Percentiles rank a stretch among this genome's conserved stretches.
Conservation (phyloP, 768 basidiomycete species). For the Cyclocybe cylindracea region DNA sequence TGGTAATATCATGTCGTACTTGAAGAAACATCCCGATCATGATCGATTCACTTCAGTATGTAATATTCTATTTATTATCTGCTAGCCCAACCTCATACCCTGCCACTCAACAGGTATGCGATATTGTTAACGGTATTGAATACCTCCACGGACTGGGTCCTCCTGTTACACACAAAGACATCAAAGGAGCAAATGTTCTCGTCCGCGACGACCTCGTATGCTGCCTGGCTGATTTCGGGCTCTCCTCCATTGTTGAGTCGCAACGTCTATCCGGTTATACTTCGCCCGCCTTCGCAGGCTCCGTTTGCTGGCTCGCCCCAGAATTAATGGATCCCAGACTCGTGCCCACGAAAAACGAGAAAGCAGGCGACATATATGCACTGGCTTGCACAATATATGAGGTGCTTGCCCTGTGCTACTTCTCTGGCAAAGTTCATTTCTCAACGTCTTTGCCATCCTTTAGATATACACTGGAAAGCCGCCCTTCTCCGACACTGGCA, state of each 20-base stretch:
- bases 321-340: constrained; percentile 13
- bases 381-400: constrained; percentile 21
- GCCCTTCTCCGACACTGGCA: constrained; percentile 2
- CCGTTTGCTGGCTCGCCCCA: constrained; percentile 19
- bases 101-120: constrained; percentile 15
- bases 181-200: constrained; percentile 33
- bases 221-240: constrained; percentile 21
- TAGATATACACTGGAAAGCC: constrained; percentile 15
- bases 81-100: neutral
- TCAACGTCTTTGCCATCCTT: neutral
- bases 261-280: constrained; percentile 5
- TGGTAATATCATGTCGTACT: constrained; percentile 20
- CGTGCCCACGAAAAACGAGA: neutral
- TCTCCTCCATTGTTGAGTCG: constrained; percentile 20
- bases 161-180: constrained; percentile 41
- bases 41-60: constrained; percentile 22
- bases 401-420: neutral
- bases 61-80: neutral
- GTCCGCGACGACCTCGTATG: constrained; percentile 17
- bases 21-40: constrained; percentile 25
- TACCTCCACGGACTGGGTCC: constrained; percentile 40
- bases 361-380: constrained; percentile 20
- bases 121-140: constrained; percentile 35
- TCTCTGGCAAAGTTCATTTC: neutral
- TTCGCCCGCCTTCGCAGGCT: constrained; percentile 10